These are phyloP conservation scores for Pythium aquatile DNA, from an alignment of 352 stramenopile species.

Conservation along the genomic window DNA sequence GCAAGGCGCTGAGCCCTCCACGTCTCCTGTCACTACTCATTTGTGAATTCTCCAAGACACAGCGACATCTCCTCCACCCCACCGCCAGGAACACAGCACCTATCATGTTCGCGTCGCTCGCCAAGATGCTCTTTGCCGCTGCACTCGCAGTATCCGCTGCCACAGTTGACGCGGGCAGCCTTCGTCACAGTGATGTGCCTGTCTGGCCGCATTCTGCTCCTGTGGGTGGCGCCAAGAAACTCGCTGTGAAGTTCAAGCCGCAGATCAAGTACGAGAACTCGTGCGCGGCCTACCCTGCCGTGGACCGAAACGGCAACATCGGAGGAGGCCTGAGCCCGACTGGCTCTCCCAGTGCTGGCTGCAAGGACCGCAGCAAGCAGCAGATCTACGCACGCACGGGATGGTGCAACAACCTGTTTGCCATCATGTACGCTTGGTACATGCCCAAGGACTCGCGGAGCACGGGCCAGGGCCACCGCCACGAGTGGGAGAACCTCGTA, in stretches of 20 bases:
- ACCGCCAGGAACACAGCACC: background rate
- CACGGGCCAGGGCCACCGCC: too few relatives aligned
- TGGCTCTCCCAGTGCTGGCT: too few relatives aligned
- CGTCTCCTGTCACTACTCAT: background rate
- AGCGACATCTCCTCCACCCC: background rate
- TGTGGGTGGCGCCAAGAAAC: slow-evolving; percentile 19
- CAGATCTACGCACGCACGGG: too few relatives aligned
- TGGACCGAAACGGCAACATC: too few relatives aligned
- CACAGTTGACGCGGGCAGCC: slow-evolving; percentile 12
- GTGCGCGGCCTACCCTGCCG: slow-evolving; percentile 21
- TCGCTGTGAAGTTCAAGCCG: slow-evolving; percentile 31
- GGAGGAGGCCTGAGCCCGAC: too few relatives aligned
- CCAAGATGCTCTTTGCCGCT: slow-evolving; percentile 5
- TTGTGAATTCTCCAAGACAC: background rate
- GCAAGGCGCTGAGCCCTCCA: too few relatives aligned
- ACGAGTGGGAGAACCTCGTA: too few relatives aligned
- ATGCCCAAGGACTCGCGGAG: too few relatives aligned
- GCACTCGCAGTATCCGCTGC: slow-evolving; percentile 16
- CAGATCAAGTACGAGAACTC: slow-evolving; percentile 37
- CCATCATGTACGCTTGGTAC: too few relatives aligned
- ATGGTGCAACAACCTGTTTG: too few relatives aligned
- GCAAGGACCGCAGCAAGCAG: too few relatives aligned
- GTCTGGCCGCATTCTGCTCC: slow-evolving; percentile 28
- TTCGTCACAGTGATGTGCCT: slow-evolving; percentile 28
- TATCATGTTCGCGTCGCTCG: slow-evolving; percentile 8